Evolutionary conservation across 2,329 filamentous ascomycete species (phyloP), one percentile per base, ranked within the genome.

Genomic region (Akanthomyces lecanii): DNA sequence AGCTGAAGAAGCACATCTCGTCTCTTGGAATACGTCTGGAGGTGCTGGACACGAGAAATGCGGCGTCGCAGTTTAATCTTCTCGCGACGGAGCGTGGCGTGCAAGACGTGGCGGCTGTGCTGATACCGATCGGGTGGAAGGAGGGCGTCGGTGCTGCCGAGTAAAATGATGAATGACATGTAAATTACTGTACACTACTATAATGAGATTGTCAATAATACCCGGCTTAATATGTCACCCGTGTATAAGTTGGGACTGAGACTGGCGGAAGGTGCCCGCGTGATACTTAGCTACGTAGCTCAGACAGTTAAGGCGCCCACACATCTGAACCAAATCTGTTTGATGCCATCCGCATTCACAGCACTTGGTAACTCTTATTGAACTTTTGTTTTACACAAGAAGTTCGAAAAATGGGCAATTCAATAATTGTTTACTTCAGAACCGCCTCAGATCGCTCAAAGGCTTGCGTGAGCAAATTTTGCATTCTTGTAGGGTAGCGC

Each of bases 11-110:
- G 64, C 82, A 87, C 68, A 86, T 99, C 63, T 89, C 88, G 65
- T 83, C 85, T 36, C 76, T 98, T 48, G 95, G 95, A 0, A 90
- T 98, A 68, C 82, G 91, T 63, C 82, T 98, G 5, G 95, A 99
- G 71, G 83, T 97, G 4, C 84, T 94, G 71, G 95, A 98, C 77
- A 98, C 95, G 38, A 82, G 92, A 66, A 98, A 98, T 76, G 95
- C 95, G 10, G 91, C 94, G 1, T 89, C 93, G 40, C 92, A 97
- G 74, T 99, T 95, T 75, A 99, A 99, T 73, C 74, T 99, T 70
- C 78, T 99, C 61, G 94, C 92, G n/a, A 98, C 92, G 21, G 95
- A 99, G 78, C 82, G 95, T 58, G 94, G 95, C 1, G 87, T 95
- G 6, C 82, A 86, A 23, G 89, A 94, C 70, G 87, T 98, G 65